Percentiles rank a stretch among this genome's conserved stretches.
Conservation (phyloP, 2,329 filamentous ascomycete species). For the Trichocomaceae sp. region DNA sequence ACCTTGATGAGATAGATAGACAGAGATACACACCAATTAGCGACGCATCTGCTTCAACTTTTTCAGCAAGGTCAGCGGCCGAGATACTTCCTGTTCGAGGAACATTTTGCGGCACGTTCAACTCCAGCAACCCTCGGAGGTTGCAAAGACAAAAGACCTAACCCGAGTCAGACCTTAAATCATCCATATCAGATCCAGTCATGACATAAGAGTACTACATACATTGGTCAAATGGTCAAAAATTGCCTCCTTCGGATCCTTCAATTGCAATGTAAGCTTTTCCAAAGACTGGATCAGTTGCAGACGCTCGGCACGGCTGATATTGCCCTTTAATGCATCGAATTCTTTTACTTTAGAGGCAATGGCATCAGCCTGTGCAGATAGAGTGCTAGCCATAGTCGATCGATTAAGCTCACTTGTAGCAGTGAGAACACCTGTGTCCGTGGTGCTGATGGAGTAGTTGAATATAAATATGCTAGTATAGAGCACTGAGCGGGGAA, state of each 20-base stretch:
- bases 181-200: background rate
- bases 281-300: constrained; percentile 14
- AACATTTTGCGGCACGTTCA: constrained; percentile 21
- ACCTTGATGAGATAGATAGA: background rate
- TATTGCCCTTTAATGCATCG: constrained; percentile 6
- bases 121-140: constrained; percentile 18
- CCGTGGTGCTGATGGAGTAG: background rate
- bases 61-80: constrained; percentile 22
- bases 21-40: constrained; percentile 18
- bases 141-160: constrained; percentile 13
- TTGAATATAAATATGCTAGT: background rate
- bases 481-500: background rate
- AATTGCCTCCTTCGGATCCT: constrained; percentile 22
- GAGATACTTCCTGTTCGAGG: constrained; percentile 18
- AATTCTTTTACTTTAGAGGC: constrained; percentile 12
- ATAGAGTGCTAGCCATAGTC: constrained; percentile 4
- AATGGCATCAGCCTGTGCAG: constrained; percentile 13
- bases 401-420: background rate
- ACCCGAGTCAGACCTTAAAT: background rate
- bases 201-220: background rate
- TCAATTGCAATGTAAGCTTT: constrained; percentile 18
- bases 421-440: background rate
- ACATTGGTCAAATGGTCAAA: constrained; percentile 24
- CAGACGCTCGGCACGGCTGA: constrained; percentile 14
- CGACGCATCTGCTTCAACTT: constrained; percentile 23